A percentile compares a stretch with the other conserved stretches of the same genome.
phyloP scores from a whole-genome alignment of 2,329 filamentous ascomycete species.

The Ophiostoma sp. region DNA sequence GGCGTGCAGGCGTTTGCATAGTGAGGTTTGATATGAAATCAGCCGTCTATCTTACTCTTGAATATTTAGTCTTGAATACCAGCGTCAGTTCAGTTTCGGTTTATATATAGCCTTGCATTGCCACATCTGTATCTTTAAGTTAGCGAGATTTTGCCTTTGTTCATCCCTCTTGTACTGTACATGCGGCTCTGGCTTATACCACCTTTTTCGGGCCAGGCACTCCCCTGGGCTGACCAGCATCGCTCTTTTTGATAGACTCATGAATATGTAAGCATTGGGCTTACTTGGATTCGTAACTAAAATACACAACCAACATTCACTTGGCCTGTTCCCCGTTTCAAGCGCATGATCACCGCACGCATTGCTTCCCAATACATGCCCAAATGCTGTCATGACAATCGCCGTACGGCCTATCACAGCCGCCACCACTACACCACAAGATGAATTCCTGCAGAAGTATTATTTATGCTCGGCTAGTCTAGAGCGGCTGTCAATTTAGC shows the following conservation, averaged over 20 bases:
- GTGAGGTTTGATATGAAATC: not conserved
- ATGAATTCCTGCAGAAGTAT: not conserved
- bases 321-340: not conserved
- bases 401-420: too few species aligned
- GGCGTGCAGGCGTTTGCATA: slow-evolving; percentile 70
- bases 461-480: not conserved
- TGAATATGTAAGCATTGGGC: not conserved
- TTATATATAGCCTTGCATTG: not conserved
- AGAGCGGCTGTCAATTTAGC: not conserved
- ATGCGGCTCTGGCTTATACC: not conserved
- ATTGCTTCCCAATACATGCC: not conserved
- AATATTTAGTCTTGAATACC: not conserved
- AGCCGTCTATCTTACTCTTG: not conserved
- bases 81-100: not conserved
- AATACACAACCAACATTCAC: not conserved
- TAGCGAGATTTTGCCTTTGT: not conserved
- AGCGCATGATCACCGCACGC: not conserved
- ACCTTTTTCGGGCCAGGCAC: not conserved
- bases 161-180: not conserved
- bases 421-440: not conserved
- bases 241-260: not conserved
- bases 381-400: not conserved
- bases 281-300: not conserved
- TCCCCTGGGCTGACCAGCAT: not conserved
- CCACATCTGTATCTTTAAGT: not conserved